phyloP scores from a whole-genome alignment of 441 rosid species.

The Arabidopsis hybrid region DNA sequence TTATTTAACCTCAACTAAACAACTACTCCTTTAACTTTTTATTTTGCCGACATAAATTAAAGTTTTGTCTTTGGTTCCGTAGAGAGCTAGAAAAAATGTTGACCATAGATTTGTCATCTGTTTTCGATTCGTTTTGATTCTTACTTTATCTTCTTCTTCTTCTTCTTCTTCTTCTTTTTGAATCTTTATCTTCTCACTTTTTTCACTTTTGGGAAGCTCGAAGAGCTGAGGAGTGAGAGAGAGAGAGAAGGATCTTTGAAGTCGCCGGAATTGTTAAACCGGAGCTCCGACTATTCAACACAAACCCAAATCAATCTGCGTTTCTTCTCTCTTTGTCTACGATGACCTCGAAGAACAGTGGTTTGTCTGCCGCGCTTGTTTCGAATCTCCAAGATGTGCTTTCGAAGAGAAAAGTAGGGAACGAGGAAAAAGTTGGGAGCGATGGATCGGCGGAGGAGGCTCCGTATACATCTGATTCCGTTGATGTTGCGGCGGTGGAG shows the following conservation, averaged over 20 bases:
- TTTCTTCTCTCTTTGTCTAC: slow-evolving; percentile 12
- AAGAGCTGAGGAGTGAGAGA: slow-evolving; percentile 26
- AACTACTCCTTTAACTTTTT: background rate
- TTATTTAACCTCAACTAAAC: too few species aligned
- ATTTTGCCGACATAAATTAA: slow-evolving; percentile 30
- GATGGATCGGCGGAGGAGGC: slow-evolving; percentile 52
- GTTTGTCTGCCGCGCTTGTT: slow-evolving; percentile 79
- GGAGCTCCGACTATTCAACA: slow-evolving; percentile 57
- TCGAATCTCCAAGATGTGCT: slow-evolving; percentile 91
- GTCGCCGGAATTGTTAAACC: slow-evolving; percentile 53
- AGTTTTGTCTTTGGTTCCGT: slow-evolving; percentile 15
- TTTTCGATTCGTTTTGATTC: slow-evolving; percentile 31
- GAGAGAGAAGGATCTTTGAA: slow-evolving; percentile 11
- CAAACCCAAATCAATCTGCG: slow-evolving; percentile 5
- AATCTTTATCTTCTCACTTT: slow-evolving; percentile 44
- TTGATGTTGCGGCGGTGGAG: slow-evolving; percentile 29
- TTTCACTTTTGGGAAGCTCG: slow-evolving; percentile 33
- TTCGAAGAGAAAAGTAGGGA: slow-evolving; percentile 51
- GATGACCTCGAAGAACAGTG: slow-evolving; percentile 62
- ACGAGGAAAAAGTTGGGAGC: slow-evolving; percentile 32
- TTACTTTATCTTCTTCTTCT: slow-evolving; percentile 44
- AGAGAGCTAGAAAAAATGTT: slow-evolving; percentile 41
- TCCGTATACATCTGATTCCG: slow-evolving; percentile 68
- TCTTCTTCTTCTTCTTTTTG: slow-evolving; percentile 23
- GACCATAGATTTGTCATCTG: slow-evolving; percentile 79